Conservation (phyloP, 148 eudicot species). For the Cornus florida region DNA sequence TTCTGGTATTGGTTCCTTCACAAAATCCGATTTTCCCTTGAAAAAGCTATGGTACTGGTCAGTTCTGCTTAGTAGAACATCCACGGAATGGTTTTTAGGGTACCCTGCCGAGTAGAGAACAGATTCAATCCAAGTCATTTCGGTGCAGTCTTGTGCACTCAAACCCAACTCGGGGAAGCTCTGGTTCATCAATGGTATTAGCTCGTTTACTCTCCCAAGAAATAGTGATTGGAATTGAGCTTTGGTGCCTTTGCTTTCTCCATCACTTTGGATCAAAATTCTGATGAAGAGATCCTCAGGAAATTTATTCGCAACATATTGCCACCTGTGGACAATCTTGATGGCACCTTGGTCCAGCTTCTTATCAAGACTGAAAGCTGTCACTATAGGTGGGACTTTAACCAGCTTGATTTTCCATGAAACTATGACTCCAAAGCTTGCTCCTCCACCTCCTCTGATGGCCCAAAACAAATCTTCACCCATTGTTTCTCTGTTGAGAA, state of each 20-base stretch:
- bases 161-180: constrained; percentile 25
- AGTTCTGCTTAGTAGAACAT: constrained; percentile 22
- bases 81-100: background rate
- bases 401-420: constrained; percentile 25
- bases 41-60: constrained; percentile 24
- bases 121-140: constrained; percentile 29
- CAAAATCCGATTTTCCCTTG: constrained; percentile 55
- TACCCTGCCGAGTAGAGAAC: constrained; percentile 21
- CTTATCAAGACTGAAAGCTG: constrained; percentile 27
- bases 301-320: constrained; percentile 16
- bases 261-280: constrained; percentile 18
- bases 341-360: constrained; percentile 19
- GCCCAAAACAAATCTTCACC: constrained; percentile 10
- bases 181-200: constrained; percentile 11
- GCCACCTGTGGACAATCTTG: constrained; percentile 36
- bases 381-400: constrained; percentile 24
- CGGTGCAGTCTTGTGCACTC: constrained; percentile 16
- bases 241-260: background rate
- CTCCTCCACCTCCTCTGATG: constrained; percentile 38
- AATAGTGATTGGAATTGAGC: constrained; percentile 18
- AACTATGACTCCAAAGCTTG: constrained; percentile 36
- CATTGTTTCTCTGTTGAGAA: constrained; percentile 35
- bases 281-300: constrained; percentile 29
- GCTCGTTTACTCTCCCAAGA: constrained; percentile 19
- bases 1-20: constrained; percentile 35